A percentile compares a stretch with the other conserved stretches of the same genome.
phyloP scores from a whole-genome alignment of 2,329 filamentous ascomycete species.

The Fusarium cyanostomum region DNA sequence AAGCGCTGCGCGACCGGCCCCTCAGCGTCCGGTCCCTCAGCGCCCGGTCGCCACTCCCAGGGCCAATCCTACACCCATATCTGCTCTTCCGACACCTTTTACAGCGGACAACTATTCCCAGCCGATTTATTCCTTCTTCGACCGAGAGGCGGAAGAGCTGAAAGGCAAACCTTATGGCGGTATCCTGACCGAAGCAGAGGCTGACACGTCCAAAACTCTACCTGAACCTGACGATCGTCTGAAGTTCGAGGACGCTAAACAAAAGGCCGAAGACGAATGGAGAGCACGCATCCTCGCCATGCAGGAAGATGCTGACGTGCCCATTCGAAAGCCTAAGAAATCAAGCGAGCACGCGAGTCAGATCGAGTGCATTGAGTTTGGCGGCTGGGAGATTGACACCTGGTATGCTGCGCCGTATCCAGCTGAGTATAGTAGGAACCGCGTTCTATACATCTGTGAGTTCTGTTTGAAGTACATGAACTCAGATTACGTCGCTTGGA shows the following conservation, averaged over 20 bases:
- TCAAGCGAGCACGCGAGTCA: constrained; percentile 88
- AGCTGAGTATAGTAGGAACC: constrained; percentile 96
- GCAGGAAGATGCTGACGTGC: constrained; percentile 71
- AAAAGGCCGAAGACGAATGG: constrained; percentile 93
- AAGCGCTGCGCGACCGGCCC: constrained; percentile 33
- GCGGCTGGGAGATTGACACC: constrained; percentile 96
- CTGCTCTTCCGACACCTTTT: constrained; percentile 64
- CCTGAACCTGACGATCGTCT: constrained; percentile 83
- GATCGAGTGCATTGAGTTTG: constrained; percentile 99
- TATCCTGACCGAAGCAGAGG: constrained; percentile 87
- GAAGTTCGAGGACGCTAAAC: constrained; percentile 88
- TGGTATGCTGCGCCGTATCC: constrained; percentile 99
- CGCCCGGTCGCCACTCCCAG: constrained; percentile 40
- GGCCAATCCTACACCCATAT: constrained; percentile 30
- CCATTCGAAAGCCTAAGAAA: constrained; percentile 75
- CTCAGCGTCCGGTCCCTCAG: constrained; percentile 41
- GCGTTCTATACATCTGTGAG: constrained; percentile 98
- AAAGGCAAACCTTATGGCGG: constrained; percentile 97
- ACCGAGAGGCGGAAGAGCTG: constrained; percentile 86
- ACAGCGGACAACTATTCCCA: constrained; percentile 71
- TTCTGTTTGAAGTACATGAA: constrained; percentile 99
- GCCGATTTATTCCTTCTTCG: constrained; percentile 87
- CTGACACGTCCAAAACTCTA: constrained; percentile 89
- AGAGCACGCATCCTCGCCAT: constrained; percentile 69
- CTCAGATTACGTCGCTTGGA: constrained; percentile 97